phyloP scores from a whole-genome alignment of 73 alveolate species.

The Blepharisma stoltei region DNA sequence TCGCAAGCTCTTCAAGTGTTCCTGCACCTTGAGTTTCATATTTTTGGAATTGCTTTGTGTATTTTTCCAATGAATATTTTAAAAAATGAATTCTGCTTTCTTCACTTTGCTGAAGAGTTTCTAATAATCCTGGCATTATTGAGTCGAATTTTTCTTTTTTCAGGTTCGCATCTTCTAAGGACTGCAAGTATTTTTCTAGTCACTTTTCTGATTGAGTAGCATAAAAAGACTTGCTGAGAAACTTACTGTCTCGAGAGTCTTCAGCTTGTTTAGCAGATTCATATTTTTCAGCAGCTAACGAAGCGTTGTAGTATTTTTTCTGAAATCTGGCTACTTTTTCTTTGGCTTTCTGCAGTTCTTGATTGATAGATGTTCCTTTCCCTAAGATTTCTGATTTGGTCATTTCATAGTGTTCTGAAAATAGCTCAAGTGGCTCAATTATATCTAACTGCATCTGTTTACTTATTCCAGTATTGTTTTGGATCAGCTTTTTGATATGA shows the following conservation, averaged over 20 bases:
- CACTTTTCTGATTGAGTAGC: neutral
- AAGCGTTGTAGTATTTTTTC: slow-evolving; percentile 12
- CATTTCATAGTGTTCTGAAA: slow-evolving; percentile 23
- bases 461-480: neutral
- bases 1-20: neutral
- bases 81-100: slow-evolving; percentile 25
- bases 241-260: neutral
- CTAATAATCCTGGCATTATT: slow-evolving; percentile 7
- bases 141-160: neutral
- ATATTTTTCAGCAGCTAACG: neutral
- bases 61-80: slow-evolving; percentile 7
- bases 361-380: neutral
- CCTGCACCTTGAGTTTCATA: neutral
- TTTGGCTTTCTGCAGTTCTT: neutral
- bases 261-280: neutral
- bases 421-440: slow-evolving; percentile 31
- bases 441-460: neutral
- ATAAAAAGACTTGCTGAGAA: neutral
- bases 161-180: neutral
- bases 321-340: neutral
- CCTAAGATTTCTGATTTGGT: neutral
- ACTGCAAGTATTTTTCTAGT: neutral
- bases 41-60: neutral
- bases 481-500: neutral
- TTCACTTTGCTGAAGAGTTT: slow-evolving; percentile 7